Percentiles rank a stretch among this genome's conserved stretches.
These are phyloP conservation scores for Galeopsis tetrahit DNA, from an alignment of 257 asterid species.

Conservation along the genomic window DNA sequence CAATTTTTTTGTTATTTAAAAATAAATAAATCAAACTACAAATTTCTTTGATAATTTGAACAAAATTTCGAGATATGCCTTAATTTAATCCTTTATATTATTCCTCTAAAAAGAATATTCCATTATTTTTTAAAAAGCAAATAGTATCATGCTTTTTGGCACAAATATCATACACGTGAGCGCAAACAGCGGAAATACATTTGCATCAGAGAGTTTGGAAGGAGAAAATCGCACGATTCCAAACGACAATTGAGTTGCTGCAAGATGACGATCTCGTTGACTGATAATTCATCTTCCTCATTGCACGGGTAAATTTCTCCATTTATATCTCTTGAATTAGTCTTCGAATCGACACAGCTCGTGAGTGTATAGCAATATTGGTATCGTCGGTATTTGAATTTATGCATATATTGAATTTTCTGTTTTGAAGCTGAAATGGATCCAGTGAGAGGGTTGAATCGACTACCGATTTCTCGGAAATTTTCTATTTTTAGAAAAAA, in stretches of 20 bases:
- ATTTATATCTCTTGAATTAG: neutral
- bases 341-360: constrained; percentile 11
- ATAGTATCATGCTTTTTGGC: neutral
- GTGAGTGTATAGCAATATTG: neutral
- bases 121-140: no score
- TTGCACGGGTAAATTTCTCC: constrained; percentile 30
- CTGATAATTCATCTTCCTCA: constrained; percentile 28
- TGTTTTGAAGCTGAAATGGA: constrained; percentile 1
- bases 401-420: neutral
- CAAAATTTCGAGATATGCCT: no score
- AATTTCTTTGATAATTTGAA: no score
- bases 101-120: no score
- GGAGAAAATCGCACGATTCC: constrained; percentile 2
- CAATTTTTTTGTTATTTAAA: no score
- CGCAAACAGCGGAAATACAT: neutral
- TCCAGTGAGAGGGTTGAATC: neutral
- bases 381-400: neutral
- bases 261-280: constrained; percentile 40
- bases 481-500: neutral
- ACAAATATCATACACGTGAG: neutral
- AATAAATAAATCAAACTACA: no score
- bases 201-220: constrained; percentile 19
- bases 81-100: no score
- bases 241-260: neutral
- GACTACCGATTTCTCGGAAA: neutral